Percentiles rank a stretch among this genome's conserved stretches.
These are phyloP conservation scores for Colletotrichum scovillei DNA, from an alignment of 2,329 filamentous ascomycete species.

Conservation along the genomic window DNA sequence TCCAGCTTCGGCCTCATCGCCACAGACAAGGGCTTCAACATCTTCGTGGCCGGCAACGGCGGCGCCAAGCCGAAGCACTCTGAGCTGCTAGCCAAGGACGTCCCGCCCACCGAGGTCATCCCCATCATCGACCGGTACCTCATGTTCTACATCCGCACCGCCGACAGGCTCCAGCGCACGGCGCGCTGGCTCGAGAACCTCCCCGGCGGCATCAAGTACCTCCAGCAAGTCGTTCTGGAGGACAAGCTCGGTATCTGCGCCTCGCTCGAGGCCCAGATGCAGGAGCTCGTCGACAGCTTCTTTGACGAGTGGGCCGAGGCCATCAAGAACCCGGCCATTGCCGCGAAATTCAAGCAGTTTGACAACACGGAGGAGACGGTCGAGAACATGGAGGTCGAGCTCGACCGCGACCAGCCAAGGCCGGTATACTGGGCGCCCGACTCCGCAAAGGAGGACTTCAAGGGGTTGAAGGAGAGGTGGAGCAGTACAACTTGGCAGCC, in stretches of 20 bases:
- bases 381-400: constrained; percentile 76
- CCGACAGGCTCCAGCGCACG: constrained; percentile 89
- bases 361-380: constrained; percentile 81
- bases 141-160: constrained; percentile 93
- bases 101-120: constrained; percentile 83
- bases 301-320: constrained; percentile 95
- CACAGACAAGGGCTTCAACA: constrained; percentile 92
- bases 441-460: constrained; percentile 77
- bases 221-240: constrained; percentile 83
- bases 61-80: constrained; percentile 86
- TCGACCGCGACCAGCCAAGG: constrained; percentile 78
- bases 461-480: constrained; percentile 72
- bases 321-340: constrained; percentile 74
- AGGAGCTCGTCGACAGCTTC: constrained; percentile 83
- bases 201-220: constrained; percentile 85
- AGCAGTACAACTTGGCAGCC: constrained; percentile 80
- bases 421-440: constrained; percentile 84
- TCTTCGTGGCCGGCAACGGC: constrained; percentile 91
- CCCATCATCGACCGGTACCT: constrained; percentile 89
- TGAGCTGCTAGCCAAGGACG: constrained; percentile 87
- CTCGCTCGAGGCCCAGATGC: constrained; percentile 88
- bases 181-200: constrained; percentile 88
- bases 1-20: constrained; percentile 86
- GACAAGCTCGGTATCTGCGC: constrained; percentile 89
- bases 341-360: constrained; percentile 82